These are phyloP conservation scores for Clarkia xantiana DNA, from an alignment of 345 rosid species.

Conservation along the genomic window DNA sequence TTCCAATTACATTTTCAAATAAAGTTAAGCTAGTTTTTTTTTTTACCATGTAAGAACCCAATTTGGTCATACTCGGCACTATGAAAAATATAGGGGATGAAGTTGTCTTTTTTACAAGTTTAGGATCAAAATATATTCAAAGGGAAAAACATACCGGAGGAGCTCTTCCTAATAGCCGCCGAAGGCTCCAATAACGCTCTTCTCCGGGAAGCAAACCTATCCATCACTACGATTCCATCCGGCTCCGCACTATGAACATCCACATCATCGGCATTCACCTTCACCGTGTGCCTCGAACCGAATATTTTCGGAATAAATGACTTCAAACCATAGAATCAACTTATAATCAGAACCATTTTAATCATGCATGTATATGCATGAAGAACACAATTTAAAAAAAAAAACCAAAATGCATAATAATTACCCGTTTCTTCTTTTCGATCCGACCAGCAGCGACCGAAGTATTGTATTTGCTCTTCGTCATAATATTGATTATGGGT, in stretches of 20 bases:
- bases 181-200: conserved; percentile 33
- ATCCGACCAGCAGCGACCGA: no score
- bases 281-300: conserved; percentile 32
- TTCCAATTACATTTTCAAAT: no score
- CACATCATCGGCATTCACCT: conserved; percentile 21
- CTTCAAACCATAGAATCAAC: conserved; percentile 11
- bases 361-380: no score
- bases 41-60: no score
- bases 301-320: conserved; percentile 64
- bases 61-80: no score
- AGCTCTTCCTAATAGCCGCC: conserved; percentile 38
- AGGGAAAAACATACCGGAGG: conserved; percentile 40
- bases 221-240: conserved; percentile 18
- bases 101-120: neutral
- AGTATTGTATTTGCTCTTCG: no score
- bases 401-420: no score
- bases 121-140: neutral
- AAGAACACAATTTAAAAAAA: no score
- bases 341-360: neutral
- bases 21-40: no score
- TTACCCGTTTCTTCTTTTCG: no score
- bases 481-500: no score
- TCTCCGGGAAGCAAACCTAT: conserved; percentile 13
- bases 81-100: no score
- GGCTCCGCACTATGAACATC: conserved; percentile 16